A percentile compares a stretch with the other conserved stretches of the same genome.
These are phyloP conservation scores for Neocucurbitaria cava DNA, from an alignment of 2,329 filamentous ascomycete species.

Conservation along the genomic window DNA sequence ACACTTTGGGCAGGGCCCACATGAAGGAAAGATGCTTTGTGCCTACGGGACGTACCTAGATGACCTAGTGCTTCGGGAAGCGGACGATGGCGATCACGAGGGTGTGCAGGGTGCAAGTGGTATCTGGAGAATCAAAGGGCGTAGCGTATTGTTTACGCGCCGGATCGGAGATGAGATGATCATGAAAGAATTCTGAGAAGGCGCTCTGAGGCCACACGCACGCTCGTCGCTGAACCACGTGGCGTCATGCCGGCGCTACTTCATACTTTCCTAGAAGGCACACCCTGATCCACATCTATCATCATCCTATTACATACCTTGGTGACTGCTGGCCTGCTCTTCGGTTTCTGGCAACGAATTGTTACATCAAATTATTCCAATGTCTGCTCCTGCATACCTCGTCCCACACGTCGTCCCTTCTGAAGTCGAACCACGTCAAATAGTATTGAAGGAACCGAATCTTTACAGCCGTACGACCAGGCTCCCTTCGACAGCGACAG, in stretches of 20 bases:
- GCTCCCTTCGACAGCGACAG: not conserved
- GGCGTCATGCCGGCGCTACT: not conserved
- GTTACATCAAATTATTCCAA: too few species aligned
- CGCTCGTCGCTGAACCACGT: not conserved
- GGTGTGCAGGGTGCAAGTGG: slow-evolving; percentile 48
- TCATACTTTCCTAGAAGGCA: not conserved
- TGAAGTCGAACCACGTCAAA: not conserved
- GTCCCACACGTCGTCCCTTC: too few species aligned
- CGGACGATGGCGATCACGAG: slow-evolving; percentile 29
- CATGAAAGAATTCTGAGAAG: slow-evolving; percentile 40
- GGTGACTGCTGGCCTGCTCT: too few species aligned
- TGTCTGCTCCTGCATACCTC: too few species aligned
- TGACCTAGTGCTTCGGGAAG: slow-evolving; percentile 39
- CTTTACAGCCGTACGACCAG: not conserved
- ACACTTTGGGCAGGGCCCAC: slow-evolving; percentile 53
- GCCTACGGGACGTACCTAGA: slow-evolving; percentile 54
- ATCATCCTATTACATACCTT: not conserved
- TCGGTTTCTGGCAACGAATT: too few species aligned
- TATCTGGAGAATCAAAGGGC: slow-evolving; percentile 48
- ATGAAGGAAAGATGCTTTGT: slow-evolving; percentile 50
- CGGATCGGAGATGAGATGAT: slow-evolving; percentile 44
- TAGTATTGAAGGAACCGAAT: not conserved
- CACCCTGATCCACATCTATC: not conserved
- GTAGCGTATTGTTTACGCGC: slow-evolving; percentile 49
- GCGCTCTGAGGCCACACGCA: not conserved